Conservation (phyloP, 768 basidiomycete genomes). For the Tylopilus vinaceipallidus region DNA sequence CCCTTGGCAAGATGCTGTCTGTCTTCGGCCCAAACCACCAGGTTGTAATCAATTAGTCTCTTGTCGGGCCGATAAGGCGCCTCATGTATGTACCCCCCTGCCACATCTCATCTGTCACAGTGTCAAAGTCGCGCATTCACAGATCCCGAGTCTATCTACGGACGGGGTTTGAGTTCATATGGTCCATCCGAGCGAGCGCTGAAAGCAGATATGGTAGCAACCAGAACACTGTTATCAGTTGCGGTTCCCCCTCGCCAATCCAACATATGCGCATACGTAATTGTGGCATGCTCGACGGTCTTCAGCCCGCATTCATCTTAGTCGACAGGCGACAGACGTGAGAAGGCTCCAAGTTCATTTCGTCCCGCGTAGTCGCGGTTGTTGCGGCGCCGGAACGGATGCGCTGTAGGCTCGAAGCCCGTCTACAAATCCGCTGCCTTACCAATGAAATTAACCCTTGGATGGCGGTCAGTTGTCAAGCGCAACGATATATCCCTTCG, state of each 20-base stretch:
- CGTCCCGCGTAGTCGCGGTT: background rate
- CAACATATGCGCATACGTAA: background rate
- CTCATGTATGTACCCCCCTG: background rate
- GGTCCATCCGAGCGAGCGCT: background rate
- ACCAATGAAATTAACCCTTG: background rate
- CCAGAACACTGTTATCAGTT: background rate
- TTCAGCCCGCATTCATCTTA: background rate
- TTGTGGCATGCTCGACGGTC: background rate
- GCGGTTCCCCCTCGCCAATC: too few relatives aligned
- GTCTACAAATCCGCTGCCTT: background rate
- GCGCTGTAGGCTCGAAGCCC: background rate
- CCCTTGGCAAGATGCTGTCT: background rate
- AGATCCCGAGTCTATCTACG: too few relatives aligned
- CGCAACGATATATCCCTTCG: background rate
- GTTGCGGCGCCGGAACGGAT: background rate
- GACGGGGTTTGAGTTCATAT: background rate
- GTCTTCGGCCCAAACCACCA: background rate
- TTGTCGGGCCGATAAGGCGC: background rate
- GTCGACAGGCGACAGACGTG: background rate
- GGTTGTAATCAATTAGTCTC: background rate
- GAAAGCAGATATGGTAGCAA: background rate
- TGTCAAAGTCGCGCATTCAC: background rate
- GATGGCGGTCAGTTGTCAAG: conserved; percentile 1
- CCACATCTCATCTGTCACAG: background rate
- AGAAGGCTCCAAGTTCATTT: background rate